Conservation (phyloP, 768 basidiomycete genomes). For the Boletus subcaerulescens region DNA sequence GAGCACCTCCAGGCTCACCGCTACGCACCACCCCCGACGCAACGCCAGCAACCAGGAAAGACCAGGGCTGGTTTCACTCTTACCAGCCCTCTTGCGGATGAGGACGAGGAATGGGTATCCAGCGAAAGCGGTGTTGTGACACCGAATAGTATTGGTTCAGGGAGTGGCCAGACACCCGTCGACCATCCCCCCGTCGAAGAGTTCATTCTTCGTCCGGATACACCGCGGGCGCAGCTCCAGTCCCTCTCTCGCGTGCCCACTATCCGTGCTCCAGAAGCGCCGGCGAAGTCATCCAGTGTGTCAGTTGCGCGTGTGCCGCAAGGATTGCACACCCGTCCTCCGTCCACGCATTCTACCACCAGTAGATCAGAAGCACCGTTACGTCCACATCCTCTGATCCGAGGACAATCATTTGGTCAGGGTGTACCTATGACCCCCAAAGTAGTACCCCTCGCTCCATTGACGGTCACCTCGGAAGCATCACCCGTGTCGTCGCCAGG, state of each 20-base stretch:
- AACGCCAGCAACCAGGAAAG: conserved; percentile 33
- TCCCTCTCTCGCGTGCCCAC: conserved; percentile 35
- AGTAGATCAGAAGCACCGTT: conserved; percentile 37
- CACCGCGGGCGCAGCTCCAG: conserved; percentile 30
- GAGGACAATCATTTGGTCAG: conserved; percentile 64
- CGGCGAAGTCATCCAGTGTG: conserved; percentile 12
- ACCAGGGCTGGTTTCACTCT: conserved; percentile 58
- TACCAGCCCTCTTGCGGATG: conserved; percentile 46
- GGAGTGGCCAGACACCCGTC: conserved; percentile 36
- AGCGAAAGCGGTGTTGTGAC: conserved; percentile 75
- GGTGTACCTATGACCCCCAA: conserved; percentile 34
- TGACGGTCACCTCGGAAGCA: conserved; percentile 55
- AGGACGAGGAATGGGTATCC: conserved; percentile 75
- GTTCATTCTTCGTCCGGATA: conserved; percentile 23
- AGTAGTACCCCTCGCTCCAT: conserved; percentile 53
- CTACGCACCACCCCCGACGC: conserved; percentile 24
- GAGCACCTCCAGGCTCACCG: conserved; percentile 36
- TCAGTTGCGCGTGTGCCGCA: conserved; percentile 19
- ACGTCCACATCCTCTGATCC: conserved; percentile 75
- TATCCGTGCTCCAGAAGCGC: conserved; percentile 29
- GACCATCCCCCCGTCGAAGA: conserved; percentile 23
- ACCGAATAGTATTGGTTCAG: conserved; percentile 50
- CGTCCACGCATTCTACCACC: conserved; percentile 59
- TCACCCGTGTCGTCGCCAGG: conserved; percentile 42
- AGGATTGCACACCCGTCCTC: conserved; percentile 45